phyloP scores from a whole-genome alignment of 148 eudicot genomes.

The Dianthus caryophyllus region DNA sequence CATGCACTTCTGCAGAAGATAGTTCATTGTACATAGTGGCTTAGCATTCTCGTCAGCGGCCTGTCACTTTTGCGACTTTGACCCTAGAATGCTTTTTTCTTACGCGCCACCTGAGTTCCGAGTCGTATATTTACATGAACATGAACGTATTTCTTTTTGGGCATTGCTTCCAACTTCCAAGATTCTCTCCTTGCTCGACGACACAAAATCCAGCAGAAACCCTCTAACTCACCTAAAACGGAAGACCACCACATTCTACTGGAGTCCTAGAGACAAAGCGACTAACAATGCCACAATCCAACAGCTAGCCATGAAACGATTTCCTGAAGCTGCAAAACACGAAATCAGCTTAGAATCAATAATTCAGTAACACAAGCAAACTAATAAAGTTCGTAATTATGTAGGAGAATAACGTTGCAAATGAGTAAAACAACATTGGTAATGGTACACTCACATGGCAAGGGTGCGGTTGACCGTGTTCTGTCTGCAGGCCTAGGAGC shows the following conservation, averaged over 20 bases:
- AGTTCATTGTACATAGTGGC: slow-evolving; percentile 47
- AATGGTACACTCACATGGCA: slow-evolving; percentile 64
- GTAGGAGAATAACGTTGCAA: background rate
- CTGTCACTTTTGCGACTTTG: slow-evolving; percentile 97
- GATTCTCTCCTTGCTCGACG: slow-evolving; percentile 36
- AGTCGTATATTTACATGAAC: slow-evolving; percentile 71
- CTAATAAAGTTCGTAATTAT: no score
- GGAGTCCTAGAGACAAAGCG: slow-evolving; percentile 33
- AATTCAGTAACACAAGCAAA: background rate
- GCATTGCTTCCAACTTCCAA: slow-evolving; percentile 55
- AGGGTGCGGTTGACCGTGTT: slow-evolving; percentile 43
- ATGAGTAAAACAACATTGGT: background rate
- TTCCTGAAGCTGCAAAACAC: slow-evolving; percentile 61
- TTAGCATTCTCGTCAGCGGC: slow-evolving; percentile 54
- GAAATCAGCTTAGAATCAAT: background rate
- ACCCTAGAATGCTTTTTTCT: slow-evolving; percentile 50
- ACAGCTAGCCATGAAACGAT: slow-evolving; percentile 22
- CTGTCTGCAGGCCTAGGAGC: slow-evolving; percentile 42
- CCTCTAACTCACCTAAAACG: slow-evolving; percentile 27
- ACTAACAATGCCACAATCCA: slow-evolving; percentile 44
- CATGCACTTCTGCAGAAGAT: slow-evolving; percentile 45
- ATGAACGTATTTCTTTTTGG: slow-evolving; percentile 34
- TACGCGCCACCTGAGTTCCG: slow-evolving; percentile 35
- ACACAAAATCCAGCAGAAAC: slow-evolving; percentile 31
- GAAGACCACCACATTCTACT: slow-evolving; percentile 30